A percentile compares a stretch with the other conserved stretches of the same genome.
Conservation (phyloP, 495 filamentous ascomycete species). For the Hypomontagnella submonticulosa region DNA sequence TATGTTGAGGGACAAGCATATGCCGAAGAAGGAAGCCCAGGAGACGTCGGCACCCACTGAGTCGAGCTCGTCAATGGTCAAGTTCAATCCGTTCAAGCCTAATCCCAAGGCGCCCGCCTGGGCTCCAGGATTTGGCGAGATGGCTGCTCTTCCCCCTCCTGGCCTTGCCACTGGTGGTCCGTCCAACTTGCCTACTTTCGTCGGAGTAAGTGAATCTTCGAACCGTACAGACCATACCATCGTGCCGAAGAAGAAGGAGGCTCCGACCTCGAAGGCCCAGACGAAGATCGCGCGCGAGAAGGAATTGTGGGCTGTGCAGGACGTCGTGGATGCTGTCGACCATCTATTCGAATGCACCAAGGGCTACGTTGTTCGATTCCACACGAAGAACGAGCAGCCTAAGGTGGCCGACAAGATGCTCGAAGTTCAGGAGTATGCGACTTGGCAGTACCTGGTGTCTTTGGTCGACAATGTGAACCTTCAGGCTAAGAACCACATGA, state of each 20-base stretch:
- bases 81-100: constrained; percentile 13
- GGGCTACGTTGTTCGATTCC: constrained; percentile 32
- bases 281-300: constrained; percentile 6
- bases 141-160: no score
- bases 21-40: no score
- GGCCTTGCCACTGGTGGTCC: constrained; percentile 8
- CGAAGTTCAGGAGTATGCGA: constrained; percentile 4
- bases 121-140: neutral
- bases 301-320: neutral
- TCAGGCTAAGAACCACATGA: constrained; percentile 14
- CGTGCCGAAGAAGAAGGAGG: neutral
- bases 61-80: no score
- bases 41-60: no score
- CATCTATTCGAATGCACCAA: constrained; percentile 19
- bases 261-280: no score
- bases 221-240: neutral
- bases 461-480: neutral
- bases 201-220: neutral
- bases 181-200: constrained; percentile 21
- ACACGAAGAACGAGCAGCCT: constrained; percentile 1
- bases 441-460: constrained; percentile 27
- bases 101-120: constrained; percentile 24
- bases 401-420: constrained; percentile 12
- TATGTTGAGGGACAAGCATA: no score
- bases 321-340: constrained; percentile 11